Evolutionary conservation across 2,329 filamentous ascomycete genomes (phyloP).

Genomic region (Fusarium continuum): DNA sequence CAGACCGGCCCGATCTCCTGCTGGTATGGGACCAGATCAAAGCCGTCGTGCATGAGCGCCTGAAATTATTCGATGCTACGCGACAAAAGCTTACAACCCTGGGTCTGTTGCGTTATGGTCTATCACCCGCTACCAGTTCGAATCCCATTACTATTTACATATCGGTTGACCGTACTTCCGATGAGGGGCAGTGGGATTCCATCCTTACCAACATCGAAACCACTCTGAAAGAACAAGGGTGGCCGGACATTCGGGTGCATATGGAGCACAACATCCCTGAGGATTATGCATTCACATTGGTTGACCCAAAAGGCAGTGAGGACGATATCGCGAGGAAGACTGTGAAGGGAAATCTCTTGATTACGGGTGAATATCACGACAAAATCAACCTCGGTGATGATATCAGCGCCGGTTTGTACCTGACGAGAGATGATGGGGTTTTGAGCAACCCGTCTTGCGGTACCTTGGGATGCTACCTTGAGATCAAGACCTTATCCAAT

Average conservation of each 20-base stretch:
- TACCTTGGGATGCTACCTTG: neutral
- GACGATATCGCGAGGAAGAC: neutral
- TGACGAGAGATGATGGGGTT: neutral
- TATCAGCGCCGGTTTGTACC: neutral
- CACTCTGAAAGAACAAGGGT: neutral
- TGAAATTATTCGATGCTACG: too few species aligned
- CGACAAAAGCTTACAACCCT: too few species aligned
- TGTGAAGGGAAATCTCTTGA: neutral
- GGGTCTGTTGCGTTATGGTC: too few species aligned
- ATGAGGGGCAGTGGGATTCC: neutral
- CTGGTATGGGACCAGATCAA: too few species aligned
- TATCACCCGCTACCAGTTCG: neutral
- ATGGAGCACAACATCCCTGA: neutral
- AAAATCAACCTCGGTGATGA: neutral
- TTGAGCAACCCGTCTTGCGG: neutral
- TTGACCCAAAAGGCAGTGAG: neutral
- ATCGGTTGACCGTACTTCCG: neutral
- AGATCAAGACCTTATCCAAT: neutral
- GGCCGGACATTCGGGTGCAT: neutral
- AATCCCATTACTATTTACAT: neutral
- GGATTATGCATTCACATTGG: neutral
- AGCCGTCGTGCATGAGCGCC: too few species aligned
- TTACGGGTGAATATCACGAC: neutral
- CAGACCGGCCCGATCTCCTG: too few species aligned
- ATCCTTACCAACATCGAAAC: neutral